phyloP scores from a whole-genome alignment of 2,329 filamentous ascomycete genomes.

The Ascochyta koolunga region DNA sequence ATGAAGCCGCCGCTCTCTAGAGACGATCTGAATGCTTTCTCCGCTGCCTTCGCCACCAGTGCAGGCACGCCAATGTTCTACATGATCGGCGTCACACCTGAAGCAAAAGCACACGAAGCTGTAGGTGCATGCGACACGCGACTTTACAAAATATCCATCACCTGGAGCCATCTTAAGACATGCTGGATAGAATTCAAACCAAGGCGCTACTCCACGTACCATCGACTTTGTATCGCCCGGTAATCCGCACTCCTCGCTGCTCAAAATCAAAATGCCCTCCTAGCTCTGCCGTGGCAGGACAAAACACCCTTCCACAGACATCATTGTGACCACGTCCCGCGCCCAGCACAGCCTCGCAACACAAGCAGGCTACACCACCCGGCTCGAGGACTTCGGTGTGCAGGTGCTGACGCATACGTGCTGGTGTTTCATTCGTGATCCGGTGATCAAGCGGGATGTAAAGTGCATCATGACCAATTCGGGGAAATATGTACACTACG shows the following conservation, averaged over 20 bases:
- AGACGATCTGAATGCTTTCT: constrained; percentile 52
- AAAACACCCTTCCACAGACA: constrained; percentile 17
- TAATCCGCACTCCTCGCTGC: constrained; percentile 54
- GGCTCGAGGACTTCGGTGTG: constrained; percentile 48
- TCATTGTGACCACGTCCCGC: constrained; percentile 24
- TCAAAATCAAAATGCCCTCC: constrained; percentile 45
- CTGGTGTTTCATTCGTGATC: constrained; percentile 56
- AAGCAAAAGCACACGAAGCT: constrained; percentile 29
- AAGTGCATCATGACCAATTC: constrained; percentile 54
- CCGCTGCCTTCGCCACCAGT: constrained; percentile 53
- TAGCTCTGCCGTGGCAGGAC: constrained; percentile 34
- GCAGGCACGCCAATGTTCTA: constrained; percentile 55
- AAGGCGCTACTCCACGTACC: neutral
- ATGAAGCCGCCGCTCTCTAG: constrained; percentile 8
- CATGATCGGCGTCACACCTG: constrained; percentile 50
- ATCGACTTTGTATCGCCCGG: constrained; percentile 53
- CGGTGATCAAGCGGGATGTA: constrained; percentile 39
- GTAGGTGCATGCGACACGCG: neutral
- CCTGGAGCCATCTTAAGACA: neutral
- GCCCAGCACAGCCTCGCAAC: constrained; percentile 23
- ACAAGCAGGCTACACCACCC: constrained; percentile 36
- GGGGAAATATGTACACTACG: constrained; percentile 56
- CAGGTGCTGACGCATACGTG: constrained; percentile 54
- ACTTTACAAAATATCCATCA: neutral
- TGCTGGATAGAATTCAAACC: neutral